Base-by-base conservation (phyloP, 441 rosid species). In the Pelargonium myrrhifolium region DNA sequence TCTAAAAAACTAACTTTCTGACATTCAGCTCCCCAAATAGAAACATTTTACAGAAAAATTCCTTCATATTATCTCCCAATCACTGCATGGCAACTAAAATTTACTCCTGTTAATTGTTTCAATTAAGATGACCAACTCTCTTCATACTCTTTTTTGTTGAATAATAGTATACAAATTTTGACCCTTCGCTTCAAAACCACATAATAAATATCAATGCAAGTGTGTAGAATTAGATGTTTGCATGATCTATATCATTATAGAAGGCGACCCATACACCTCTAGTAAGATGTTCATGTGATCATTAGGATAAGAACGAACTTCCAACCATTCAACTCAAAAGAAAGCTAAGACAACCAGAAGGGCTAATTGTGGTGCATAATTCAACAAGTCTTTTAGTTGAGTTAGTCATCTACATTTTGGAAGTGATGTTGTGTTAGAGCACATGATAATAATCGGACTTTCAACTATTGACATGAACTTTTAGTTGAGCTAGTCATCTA, bases 191-290 rank as follows among this genome's bases (percentile, higher is more conserved):
- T 31, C 37, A 31, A 31, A 31, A 31, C 37, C 37, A 31, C 37
- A 5, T 31, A 31, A 31, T 31, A 31, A 31, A 31, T 31, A 31
- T 31, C 37, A 31, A 31, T 31, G 6, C 37, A 31, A 31, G 6
- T 31, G 37, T 31, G 37, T 31, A 31, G 37, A 55, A 20, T 55
- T 55, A 18, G 63, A 59, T 58, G 63, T 22, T 59, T 59, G 63
- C 12, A 24, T 24, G 17, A 59, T 12, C 22, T 59, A 11, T 59
- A 59, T 35, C 35, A 21, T 22, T 58, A 3, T 56, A 56, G 61
- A 56, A 56, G 61, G 22, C 14, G 5, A 1, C 35, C 31, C 24
- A 18, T 31, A 4, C 37, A 21, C 62, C 62, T 20, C 12, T 24
- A 24, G 63, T 22, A 59, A 59, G 35, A 58, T 10, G 14, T 59